Evolutionary conservation across 1,284 basidiomycete species (phyloP), one percentile per base, ranked within the genome.

Genomic region (Puccinia novopanici): DNA sequence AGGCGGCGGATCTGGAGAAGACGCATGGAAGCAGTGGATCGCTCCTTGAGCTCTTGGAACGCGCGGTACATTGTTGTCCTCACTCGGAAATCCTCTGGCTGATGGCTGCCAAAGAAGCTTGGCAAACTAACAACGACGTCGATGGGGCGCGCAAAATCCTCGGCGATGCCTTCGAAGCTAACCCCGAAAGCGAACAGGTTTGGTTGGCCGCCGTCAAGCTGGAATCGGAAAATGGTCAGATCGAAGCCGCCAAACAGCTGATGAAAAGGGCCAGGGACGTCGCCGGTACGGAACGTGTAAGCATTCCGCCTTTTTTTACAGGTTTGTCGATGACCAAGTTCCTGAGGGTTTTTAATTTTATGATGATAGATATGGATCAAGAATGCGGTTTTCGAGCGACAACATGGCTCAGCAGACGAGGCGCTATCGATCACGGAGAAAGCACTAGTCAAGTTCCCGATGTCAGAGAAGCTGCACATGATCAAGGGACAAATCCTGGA

Each of bases 161-260:
- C 19, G 93, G 92, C 82, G 90, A 90, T 61, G 95, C 97, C 0
- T 98, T 98, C 88, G 91, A 93, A 82, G 93, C 93, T 68, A 99
- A 98, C 85, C 92, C 95, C 22, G 95, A 98, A 85, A 96, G 93
- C 85, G 97, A 99, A 86, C 91, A 92, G 82, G 98, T 99, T 84
- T 99, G 95, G 92, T 88, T 99, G 59, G 96, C 95, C 0, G 96
- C 96, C 27, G 94, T 97, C 82, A 97, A 98, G 87, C 89, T 98
- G 10, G 96, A 98, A 84, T 92, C 94, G 0, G 94, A 97, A 88
- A 96, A 95, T 82, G 93, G 93, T 0, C 92, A 98, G 85, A 88
- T 93, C 81, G 90, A 88, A 22, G 94, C 93, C 15, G 96, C 96
- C 0, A 88, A 91, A 80, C 91, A 94, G 86, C 87, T 99, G 77